Conservation (phyloP, 768 basidiomycete genomes). For the Calvatia gigantea region DNA sequence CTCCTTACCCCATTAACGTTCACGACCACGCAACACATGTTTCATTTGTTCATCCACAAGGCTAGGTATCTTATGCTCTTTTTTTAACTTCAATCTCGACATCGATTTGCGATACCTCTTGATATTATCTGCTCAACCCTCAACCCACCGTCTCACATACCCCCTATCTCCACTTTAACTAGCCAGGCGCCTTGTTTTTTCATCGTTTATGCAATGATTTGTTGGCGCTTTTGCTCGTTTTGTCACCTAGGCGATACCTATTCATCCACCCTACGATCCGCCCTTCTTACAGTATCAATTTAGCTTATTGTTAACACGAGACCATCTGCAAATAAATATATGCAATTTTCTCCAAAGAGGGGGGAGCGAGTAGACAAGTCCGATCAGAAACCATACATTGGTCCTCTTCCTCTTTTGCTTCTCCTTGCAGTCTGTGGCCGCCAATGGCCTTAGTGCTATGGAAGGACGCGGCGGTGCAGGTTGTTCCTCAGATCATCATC, state of each 20-base stretch:
- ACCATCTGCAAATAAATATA: not conserved
- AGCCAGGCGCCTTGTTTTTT: not conserved
- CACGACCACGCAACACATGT: not conserved
- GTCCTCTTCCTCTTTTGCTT: no score
- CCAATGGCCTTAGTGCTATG: no score
- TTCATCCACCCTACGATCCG: not conserved
- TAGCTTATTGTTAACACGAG: not conserved
- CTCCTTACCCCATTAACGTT: not conserved
- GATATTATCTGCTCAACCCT: not conserved
- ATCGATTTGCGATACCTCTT: conserved; percentile 11
- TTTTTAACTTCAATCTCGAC: not conserved
- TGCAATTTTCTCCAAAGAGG: not conserved
- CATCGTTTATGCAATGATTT: not conserved
- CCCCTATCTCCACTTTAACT: not conserved
- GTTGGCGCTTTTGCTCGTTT: not conserved
- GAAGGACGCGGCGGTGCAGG: no score
- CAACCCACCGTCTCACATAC: not conserved
- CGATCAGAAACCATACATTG: no score
- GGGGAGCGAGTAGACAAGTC: no score
- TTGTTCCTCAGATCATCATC: no score
- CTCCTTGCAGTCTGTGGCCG: no score
- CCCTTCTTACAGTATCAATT: not conserved
- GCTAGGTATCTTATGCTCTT: not conserved
- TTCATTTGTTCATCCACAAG: not conserved
- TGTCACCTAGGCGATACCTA: conserved; percentile 2